Evolutionary conservation across 2,329 filamentous ascomycete genomes (phyloP).

Genomic region (Colletotrichum trifolii): DNA sequence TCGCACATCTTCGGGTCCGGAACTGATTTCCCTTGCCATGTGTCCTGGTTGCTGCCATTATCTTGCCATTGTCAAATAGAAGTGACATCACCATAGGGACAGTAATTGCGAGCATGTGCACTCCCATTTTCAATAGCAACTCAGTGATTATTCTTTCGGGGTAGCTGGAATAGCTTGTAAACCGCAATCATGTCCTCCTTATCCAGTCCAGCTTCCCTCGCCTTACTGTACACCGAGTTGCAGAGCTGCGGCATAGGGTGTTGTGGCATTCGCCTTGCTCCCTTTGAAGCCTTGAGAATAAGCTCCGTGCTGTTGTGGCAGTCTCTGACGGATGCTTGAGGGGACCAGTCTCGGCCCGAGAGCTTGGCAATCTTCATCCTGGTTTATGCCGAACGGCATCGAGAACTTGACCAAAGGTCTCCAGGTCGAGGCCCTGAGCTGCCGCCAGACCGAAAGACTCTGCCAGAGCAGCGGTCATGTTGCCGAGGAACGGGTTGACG

Average conservation of each 20-base stretch:
- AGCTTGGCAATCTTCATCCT: slow-evolving; percentile 46
- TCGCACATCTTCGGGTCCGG: no score
- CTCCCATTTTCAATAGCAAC: background rate
- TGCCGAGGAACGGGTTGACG: slow-evolving; percentile 44
- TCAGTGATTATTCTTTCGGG: background rate
- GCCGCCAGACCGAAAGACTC: slow-evolving; percentile 47
- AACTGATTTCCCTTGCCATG: no score
- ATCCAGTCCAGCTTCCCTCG: slow-evolving; percentile 39
- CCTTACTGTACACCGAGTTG: slow-evolving; percentile 40
- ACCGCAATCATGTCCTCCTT: slow-evolving; percentile 46
- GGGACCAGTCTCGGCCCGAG: slow-evolving; percentile 42
- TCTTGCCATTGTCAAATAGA: no score
- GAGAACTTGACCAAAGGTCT: slow-evolving; percentile 44
- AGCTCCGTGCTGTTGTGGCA: slow-evolving; percentile 46
- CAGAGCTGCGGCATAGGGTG: slow-evolving; percentile 41
- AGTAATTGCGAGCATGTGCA: background rate
- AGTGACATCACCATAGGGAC: no score
- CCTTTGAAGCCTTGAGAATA: slow-evolving; percentile 40
- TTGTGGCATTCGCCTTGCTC: slow-evolving; percentile 32
- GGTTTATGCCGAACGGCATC: slow-evolving; percentile 45
- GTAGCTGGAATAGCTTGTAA: slow-evolving; percentile 30
- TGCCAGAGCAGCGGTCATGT: slow-evolving; percentile 45
- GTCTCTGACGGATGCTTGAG: slow-evolving; percentile 45
- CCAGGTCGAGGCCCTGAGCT: slow-evolving; percentile 45
- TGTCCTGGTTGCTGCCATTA: no score